These are phyloP conservation scores for Gamsiella multidivaricata DNA, from an alignment of 192 early-diverging fungal genomes.

Conservation along the genomic window DNA sequence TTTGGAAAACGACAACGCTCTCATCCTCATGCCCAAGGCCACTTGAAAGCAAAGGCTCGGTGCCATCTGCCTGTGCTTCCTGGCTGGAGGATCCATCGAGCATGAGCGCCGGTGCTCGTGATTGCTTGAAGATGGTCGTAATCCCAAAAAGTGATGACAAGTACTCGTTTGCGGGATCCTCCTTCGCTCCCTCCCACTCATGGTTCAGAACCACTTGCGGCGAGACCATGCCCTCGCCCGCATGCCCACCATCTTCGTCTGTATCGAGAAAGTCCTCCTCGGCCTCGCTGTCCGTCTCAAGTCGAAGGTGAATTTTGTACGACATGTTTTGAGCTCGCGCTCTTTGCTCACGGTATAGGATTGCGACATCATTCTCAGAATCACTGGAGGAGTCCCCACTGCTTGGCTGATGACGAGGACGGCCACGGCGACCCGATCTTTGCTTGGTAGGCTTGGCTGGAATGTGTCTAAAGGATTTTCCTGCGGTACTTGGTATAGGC, in stretches of 20 bases:
- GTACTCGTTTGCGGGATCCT: constrained; percentile 5
- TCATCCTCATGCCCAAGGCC: constrained; percentile 16
- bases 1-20: neutral
- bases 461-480: constrained; percentile 43
- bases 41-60: constrained; percentile 9
- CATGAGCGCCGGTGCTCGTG: constrained; percentile 35
- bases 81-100: constrained; percentile 43
- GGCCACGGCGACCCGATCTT: neutral
- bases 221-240: constrained; percentile 1
- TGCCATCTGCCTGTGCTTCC: neutral
- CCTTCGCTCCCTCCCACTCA: constrained; percentile 23
- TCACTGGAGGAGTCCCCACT: neutral
- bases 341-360: no score
- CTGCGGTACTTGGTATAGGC: constrained; percentile 28
- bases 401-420: neutral
- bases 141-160: constrained; percentile 9
- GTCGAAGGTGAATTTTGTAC: neutral
- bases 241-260: neutral
- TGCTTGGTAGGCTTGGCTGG: constrained; percentile 8
- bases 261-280: constrained; percentile 12
- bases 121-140: constrained; percentile 30
- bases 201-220: constrained; percentile 45
- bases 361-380: neutral
- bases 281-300: constrained; percentile 5
- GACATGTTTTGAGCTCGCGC: no score